Evolutionary conservation across 2,329 filamentous ascomycete genomes (phyloP).

Genomic region (Pseudocercospora eumusae): DNA sequence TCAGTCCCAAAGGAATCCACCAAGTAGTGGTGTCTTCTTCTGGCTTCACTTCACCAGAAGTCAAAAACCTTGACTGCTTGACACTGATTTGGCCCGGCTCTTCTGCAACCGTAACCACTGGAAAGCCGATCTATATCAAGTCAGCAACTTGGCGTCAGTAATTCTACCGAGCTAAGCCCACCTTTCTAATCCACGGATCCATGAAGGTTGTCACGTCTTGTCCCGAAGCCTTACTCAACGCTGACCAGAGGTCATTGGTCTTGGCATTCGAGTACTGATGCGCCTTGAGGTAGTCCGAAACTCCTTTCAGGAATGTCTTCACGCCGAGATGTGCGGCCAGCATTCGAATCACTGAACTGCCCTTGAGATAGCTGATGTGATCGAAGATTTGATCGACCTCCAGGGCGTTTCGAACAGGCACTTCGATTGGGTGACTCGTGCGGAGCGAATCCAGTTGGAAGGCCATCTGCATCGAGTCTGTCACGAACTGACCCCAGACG

Average conservation of each 20-base stretch:
- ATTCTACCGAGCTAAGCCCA: neutral
- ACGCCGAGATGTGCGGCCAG: conserved; percentile 84
- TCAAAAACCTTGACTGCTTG: conserved; percentile 85
- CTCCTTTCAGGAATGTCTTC: conserved; percentile 85
- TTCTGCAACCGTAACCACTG: conserved; percentile 82
- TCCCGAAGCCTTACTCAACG: conserved; percentile 82
- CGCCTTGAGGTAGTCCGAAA: conserved; percentile 83
- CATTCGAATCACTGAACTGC: conserved; percentile 96
- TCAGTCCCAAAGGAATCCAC: conserved; percentile 91
- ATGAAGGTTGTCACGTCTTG: conserved; percentile 85
- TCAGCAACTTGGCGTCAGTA: neutral
- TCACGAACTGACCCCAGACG: conserved; percentile 95
- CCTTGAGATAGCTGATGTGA: conserved; percentile 93
- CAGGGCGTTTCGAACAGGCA: conserved; percentile 87
- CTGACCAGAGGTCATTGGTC: conserved; percentile 87
- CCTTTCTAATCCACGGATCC: conserved; percentile 88
- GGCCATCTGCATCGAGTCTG: conserved; percentile 89
- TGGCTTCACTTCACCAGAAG: conserved; percentile 83
- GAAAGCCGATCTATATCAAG: conserved; percentile 71
- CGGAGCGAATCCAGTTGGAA: conserved; percentile 87
- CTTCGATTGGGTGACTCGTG: conserved; percentile 93
- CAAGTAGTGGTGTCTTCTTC: conserved; percentile 90
- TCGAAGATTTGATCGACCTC: conserved; percentile 99
- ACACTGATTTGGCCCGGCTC: conserved; percentile 78
- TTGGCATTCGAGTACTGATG: conserved; percentile 89